Evolutionary conservation across 2,329 filamentous ascomycete species (phyloP), one percentile per base, ranked within the genome.

Genomic region (Aspergillus brasiliensis): DNA sequence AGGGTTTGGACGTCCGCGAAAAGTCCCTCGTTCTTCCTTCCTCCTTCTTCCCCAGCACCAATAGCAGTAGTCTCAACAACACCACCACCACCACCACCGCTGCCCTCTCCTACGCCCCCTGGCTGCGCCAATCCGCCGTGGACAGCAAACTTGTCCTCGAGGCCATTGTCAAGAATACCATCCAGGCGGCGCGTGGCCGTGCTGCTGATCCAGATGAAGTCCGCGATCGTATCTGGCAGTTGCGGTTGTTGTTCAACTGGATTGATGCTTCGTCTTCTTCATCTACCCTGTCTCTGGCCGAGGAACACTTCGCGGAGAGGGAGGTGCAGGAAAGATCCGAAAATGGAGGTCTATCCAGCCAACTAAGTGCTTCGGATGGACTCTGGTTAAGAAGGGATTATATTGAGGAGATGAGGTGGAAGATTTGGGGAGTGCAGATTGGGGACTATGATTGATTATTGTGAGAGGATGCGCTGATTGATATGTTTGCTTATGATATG

Each of bases 91-190:
- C 82, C 27, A 83, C 80, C 5, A n/a, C 11, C 31, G 11, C 31
- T 34, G 78, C 75, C 8, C 74, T 73, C 25, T 73, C 75, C 46
- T 71, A 76, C 5, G 80, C 83, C 60, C 76, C 81, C 7, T 85
- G 84, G 66, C 80, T 83, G 8, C 80, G 82, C 31, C 79, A 80
- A 4, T 89, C 86, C 5, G 83, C 85, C 0, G 86, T 96, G 1
- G 93, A 97, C 71, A 86, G 87, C 31, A 82, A 89, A 40, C 77
- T 97, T 25, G 84, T 88, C 59, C 80, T 97, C 51, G 85, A 85
- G 57, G 78, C 77, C 56, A 82, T 77, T 8, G 69, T 77, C 28
- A 69, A 68, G 19, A 72, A 73, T 37, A 62, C 75, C 17, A 61
- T 76, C 21, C 69, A 67, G 37, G 72, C 74, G 2, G 71, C 71